A percentile compares a stretch with the other conserved stretches of the same genome.
Evolutionary conservation across 345 rosid genomes (phyloP).

Genomic region (Brassica cretica): DNA sequence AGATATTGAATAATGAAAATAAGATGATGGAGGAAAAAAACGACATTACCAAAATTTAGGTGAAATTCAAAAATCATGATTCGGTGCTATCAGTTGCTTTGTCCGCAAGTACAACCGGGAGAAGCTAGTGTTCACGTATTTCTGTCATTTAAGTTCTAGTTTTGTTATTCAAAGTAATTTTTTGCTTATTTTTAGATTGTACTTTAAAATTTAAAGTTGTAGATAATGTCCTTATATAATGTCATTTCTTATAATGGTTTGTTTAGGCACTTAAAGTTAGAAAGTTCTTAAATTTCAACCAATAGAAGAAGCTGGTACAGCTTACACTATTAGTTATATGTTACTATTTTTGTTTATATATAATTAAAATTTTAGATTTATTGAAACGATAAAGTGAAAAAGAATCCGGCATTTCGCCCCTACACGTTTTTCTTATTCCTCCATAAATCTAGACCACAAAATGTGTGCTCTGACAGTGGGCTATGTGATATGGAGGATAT

Average conservation of each 20-base stretch:
- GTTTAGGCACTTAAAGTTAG: background rate
- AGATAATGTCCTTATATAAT: background rate
- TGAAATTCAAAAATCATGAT: background rate
- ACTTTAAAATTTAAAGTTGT: background rate
- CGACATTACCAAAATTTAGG: slow-evolving; percentile 3
- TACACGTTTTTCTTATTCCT: background rate
- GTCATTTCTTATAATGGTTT: background rate
- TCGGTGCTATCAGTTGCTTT: background rate
- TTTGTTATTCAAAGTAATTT: background rate
- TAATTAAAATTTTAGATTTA: too few species aligned
- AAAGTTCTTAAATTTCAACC: background rate
- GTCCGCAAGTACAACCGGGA: background rate
- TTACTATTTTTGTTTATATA: too few species aligned
- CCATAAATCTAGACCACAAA: background rate
- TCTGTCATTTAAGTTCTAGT: background rate
- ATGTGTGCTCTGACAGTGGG: background rate
- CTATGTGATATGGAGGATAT: background rate
- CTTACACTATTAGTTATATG: too few species aligned
- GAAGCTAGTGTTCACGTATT: background rate
- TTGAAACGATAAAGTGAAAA: too few species aligned
- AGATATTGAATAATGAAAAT: background rate
- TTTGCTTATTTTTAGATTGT: background rate
- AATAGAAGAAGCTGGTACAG: background rate
- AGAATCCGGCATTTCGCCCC: background rate
- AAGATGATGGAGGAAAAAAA: slow-evolving; percentile 1